These are phyloP conservation scores for Daldinia childiae DNA, from an alignment of 495 filamentous ascomycete species.

Conservation along the genomic window DNA sequence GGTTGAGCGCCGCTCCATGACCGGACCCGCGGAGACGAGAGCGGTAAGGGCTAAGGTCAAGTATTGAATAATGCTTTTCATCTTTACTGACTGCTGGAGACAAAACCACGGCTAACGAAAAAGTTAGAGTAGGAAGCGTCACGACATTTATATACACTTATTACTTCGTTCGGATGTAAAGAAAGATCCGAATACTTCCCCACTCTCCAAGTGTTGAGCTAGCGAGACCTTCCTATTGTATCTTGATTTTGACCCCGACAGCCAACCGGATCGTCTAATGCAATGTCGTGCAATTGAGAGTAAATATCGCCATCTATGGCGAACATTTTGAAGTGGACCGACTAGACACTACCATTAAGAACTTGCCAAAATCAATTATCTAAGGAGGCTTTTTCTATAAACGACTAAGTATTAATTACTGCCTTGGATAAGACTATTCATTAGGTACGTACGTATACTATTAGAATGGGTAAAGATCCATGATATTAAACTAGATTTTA, in stretches of 20 bases:
- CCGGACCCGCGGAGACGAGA: constrained; percentile 24
- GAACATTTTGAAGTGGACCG: constrained; percentile 12
- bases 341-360: not conserved
- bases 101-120: not conserved
- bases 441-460: not conserved
- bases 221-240: constrained; percentile 36
- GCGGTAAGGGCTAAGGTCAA: constrained; percentile 27
- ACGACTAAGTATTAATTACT: not conserved
- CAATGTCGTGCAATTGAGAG: constrained; percentile 36
- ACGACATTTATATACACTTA: constrained; percentile 24
- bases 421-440: not conserved
- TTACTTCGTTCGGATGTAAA: constrained; percentile 37
- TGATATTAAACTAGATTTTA: not conserved
- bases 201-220: constrained; percentile 24
- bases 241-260: constrained; percentile 22
- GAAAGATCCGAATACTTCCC: constrained; percentile 39
- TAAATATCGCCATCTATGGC: constrained; percentile 41
- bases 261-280: constrained; percentile 33
- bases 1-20: constrained; percentile 10
- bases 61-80: constrained; percentile 25
- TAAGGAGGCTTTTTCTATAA: not conserved
- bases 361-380: not conserved
- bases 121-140: not conserved
- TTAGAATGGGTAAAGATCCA: not conserved
- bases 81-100: constrained; percentile 1